Evolutionary conservation across 2,329 filamentous ascomycete species (phyloP), one percentile per base, ranked within the genome.

Genomic region (Pseudopyrenochaeta lycopersici): DNA sequence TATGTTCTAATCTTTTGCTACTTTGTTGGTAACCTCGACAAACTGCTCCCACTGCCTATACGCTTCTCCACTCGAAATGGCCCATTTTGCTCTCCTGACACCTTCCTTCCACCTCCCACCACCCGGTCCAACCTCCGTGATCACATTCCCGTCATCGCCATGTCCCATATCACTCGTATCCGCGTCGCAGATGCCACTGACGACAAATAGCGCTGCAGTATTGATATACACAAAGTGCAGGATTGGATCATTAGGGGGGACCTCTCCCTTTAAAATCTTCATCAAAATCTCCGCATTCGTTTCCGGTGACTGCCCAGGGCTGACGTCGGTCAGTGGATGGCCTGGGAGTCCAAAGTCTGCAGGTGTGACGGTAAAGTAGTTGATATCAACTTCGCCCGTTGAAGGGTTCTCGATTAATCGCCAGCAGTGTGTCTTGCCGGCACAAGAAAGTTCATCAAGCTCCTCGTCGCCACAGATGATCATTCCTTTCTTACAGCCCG

Each of bases 21-120:
- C 65, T 38, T 47, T 66, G 36, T 94, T 92, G 9, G 91, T 96
- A 30, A 91, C 86, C 54, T 94, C 85, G 32, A 96, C 92, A 78
- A 97, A 98, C 18, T 82, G 82, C 52, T 88, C 82, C 87, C 95
- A 94, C 77, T 92, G 88, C 72, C 82, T 88, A 82, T 91, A 88
- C n/a, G 94, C 91, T 73, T 88, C 87, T 41, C 94, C 92, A 74
- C 91, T 97, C 76, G 88, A 85, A 42, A 99, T 85, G 10, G 92
- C 92, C 90, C 91, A 96, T 66, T 89, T 87, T 14, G 95, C 95
- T 72, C 92, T 85, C 66, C 94, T 83, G 12, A 97, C 86, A 46
- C 94, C 95, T 73, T 97, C 94, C 80, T 96, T 99, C 95, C 95
- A 99, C 68, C 94, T 85, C 52, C 91, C 86, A 12, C 91, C 91